Percentiles rank a stretch among this genome's conserved stretches.
Evolutionary conservation across 2,329 filamentous ascomycete genomes (phyloP).

Genomic region (Pseudogymnoascus sp.): DNA sequence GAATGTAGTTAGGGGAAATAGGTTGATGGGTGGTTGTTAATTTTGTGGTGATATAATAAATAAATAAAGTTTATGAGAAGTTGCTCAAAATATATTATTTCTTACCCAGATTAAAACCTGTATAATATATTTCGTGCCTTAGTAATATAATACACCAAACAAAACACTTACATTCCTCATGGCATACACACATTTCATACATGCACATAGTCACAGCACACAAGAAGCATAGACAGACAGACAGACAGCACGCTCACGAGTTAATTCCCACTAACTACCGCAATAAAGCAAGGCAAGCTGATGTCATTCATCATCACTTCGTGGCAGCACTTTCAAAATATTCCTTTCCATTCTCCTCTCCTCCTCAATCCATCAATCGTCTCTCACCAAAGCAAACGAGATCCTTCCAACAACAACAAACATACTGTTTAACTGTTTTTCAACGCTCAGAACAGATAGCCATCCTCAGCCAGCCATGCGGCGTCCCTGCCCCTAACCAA

Average conservation of each 20-base stretch:
- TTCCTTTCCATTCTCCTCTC: not conserved
- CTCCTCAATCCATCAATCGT: not conserved
- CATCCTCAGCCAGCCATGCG: not conserved
- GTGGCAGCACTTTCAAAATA: not conserved
- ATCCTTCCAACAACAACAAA: not conserved
- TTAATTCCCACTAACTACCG: not conserved
- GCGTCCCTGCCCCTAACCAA: not conserved
- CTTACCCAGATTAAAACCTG: too few species aligned
- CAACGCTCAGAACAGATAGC: not conserved
- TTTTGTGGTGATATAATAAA: too few species aligned
- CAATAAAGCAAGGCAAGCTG: not conserved
- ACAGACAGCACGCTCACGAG: not conserved
- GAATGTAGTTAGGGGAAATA: too few species aligned
- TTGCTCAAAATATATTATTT: too few species aligned
- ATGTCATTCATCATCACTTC: not conserved
- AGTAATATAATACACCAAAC: too few species aligned
- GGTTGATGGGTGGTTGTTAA: too few species aligned
- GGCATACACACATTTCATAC: not conserved
- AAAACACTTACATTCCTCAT: too few species aligned
- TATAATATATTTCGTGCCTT: too few species aligned
- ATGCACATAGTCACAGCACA: not conserved
- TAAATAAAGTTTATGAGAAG: too few species aligned
- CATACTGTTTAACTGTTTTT: not conserved
- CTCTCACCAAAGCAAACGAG: not conserved
- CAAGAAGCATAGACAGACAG: not conserved